Percentiles rank a stretch among this genome's conserved stretches.
These are phyloP conservation scores for Daldinia childiae DNA, from an alignment of 495 filamentous ascomycete species.

Conservation along the genomic window DNA sequence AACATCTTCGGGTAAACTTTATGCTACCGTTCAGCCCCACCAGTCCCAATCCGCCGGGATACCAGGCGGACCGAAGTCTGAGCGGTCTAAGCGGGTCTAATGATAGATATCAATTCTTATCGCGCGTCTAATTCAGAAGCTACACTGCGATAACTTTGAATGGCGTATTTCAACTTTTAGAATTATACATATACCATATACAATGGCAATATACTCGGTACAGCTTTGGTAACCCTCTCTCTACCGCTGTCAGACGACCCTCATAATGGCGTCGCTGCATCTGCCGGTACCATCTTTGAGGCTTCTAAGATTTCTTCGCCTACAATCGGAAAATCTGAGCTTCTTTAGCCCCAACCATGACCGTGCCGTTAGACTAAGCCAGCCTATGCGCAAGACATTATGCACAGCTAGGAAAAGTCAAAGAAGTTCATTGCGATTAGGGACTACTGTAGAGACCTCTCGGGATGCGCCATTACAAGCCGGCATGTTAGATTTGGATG, in stretches of 20 bases:
- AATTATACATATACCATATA: no score
- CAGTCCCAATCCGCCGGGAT: constrained; percentile 21
- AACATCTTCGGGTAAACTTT: constrained; percentile 9
- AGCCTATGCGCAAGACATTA: constrained; percentile 23
- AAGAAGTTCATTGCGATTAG: constrained; percentile 21
- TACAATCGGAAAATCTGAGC: constrained; percentile 64
- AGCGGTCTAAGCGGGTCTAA: constrained; percentile 8
- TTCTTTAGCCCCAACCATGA: constrained; percentile 60
- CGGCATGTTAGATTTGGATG: constrained; percentile 55
- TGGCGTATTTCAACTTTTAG: neutral
- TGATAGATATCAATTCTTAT: constrained; percentile 26
- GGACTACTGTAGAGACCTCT: constrained; percentile 9
- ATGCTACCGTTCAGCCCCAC: neutral
- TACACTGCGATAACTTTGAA: constrained; percentile 3
- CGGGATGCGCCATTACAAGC: constrained; percentile 50
- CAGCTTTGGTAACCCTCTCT: constrained; percentile 21
- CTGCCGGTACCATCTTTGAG: constrained; percentile 63
- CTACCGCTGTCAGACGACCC: neutral
- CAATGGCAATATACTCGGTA: constrained; percentile 24
- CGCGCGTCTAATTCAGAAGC: constrained; percentile 4
- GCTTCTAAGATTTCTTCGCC: constrained; percentile 69
- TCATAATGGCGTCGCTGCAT: constrained; percentile 46
- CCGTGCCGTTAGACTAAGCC: constrained; percentile 39
- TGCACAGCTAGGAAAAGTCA: constrained; percentile 40
- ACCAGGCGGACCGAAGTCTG: constrained; percentile 18